Evolutionary conservation across 495 filamentous ascomycete species (phyloP).

Genomic region (Penicillium antarcticum): DNA sequence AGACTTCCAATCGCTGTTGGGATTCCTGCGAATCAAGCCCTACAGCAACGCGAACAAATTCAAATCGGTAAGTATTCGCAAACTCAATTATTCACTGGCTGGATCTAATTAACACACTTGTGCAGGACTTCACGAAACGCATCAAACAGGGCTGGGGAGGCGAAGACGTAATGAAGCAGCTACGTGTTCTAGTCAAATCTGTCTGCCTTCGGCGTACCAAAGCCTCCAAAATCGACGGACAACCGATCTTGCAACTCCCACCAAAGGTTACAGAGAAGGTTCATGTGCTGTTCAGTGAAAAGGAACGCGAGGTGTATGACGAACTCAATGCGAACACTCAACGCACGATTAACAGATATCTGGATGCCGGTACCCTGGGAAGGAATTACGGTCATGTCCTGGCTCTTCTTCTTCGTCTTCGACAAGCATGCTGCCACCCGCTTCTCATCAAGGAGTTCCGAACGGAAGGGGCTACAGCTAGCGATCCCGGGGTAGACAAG

Average conservation of each 20-base stretch:
- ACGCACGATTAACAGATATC: slow-evolving; percentile 72
- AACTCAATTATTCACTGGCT: not conserved
- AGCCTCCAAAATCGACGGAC: slow-evolving; percentile 76
- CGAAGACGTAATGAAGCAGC: slow-evolving; percentile 59
- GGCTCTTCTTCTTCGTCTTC: slow-evolving; percentile 77
- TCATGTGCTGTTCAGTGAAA: slow-evolving; percentile 69
- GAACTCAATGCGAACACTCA: slow-evolving; percentile 66
- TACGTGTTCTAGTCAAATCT: slow-evolving; percentile 80
- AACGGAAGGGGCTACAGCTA: slow-evolving; percentile 44
- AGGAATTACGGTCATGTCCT: slow-evolving; percentile 82
- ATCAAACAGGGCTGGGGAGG: slow-evolving; percentile 40
- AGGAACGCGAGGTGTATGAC: slow-evolving; percentile 69
- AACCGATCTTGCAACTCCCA: slow-evolving; percentile 76
- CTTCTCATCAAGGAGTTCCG: slow-evolving; percentile 81
- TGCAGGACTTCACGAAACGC: slow-evolving; percentile 47
- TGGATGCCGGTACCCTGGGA: slow-evolving; percentile 67
- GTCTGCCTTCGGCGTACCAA: slow-evolving; percentile 86
- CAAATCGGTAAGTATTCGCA: slow-evolving; percentile 40
- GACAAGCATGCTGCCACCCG: slow-evolving; percentile 88
- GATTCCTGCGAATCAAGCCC: slow-evolving; percentile 79
- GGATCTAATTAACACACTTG: slow-evolving; percentile 4
- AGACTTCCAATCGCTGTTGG: slow-evolving; percentile 80
- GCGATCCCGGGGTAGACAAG: slow-evolving; percentile 58
- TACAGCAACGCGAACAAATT: slow-evolving; percentile 67
- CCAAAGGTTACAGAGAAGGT: slow-evolving; percentile 62